A percentile compares a stretch with the other conserved stretches of the same genome.
Conservation (phyloP, 1,284 basidiomycete species). For the Termitomyces sp. region DNA sequence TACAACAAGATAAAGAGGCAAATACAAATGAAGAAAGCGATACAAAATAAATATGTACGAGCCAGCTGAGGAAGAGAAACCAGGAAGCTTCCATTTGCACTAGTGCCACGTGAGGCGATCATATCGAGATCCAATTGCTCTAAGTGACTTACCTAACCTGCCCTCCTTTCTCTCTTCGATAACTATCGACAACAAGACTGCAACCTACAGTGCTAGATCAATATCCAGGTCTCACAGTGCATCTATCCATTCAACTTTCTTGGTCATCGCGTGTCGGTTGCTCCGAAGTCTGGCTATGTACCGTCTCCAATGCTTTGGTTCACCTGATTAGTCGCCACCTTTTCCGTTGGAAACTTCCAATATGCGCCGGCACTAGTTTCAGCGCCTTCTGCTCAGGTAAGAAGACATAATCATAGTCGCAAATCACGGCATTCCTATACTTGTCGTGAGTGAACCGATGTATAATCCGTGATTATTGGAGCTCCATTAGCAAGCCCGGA, state of each 20-base stretch:
- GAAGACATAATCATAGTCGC: slow-evolving; percentile 10
- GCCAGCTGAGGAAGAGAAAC: slow-evolving; percentile 22
- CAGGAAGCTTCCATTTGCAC: slow-evolving; percentile 27
- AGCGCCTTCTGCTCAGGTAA: slow-evolving; percentile 12
- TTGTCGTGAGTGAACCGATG: slow-evolving; percentile 11
- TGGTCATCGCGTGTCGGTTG: neutral
- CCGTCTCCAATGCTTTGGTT: slow-evolving; percentile 1
- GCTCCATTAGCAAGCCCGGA: slow-evolving; percentile 11
- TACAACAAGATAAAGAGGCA: slow-evolving; percentile 9
- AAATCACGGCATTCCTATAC: slow-evolving; percentile 13
- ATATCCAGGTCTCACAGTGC: neutral
- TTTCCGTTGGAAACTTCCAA: slow-evolving; percentile 18
- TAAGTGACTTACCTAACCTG: slow-evolving; percentile 3
- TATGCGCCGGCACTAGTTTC: slow-evolving; percentile 18
- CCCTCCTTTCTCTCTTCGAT: neutral
- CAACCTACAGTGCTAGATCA: neutral
- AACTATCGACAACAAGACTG: slow-evolving; percentile 1
- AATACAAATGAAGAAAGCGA: slow-evolving; percentile 14
- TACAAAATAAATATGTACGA: slow-evolving; percentile 25
- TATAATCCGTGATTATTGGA: slow-evolving; percentile 21
- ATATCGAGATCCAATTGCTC: slow-evolving; percentile 15
- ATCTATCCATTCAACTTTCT: neutral
- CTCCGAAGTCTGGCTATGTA: neutral
- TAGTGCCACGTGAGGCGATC: slow-evolving; percentile 26
- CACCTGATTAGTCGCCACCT: slow-evolving; percentile 6